Evolutionary conservation across 2,329 filamentous ascomycete species (phyloP).

Genomic region (Aureobasidium sp.): DNA sequence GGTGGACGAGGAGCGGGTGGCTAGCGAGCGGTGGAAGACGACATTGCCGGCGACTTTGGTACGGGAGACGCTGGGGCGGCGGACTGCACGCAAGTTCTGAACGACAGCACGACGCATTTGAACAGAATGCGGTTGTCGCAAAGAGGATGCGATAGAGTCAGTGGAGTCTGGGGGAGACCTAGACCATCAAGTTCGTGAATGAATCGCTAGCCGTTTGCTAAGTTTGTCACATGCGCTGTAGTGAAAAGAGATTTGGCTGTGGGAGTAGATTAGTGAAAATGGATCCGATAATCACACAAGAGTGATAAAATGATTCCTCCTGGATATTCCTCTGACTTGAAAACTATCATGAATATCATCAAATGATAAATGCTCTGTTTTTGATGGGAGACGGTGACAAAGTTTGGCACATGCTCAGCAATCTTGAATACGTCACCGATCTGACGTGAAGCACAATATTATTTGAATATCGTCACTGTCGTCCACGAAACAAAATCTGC

Average conservation of each 20-base stretch:
- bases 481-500: background rate
- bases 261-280: too few relatives aligned
- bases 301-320: background rate
- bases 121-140: background rate
- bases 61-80: slow-evolving; percentile 45
- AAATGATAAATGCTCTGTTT: background rate
- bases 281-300: background rate
- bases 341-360: background rate
- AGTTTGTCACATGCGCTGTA: background rate
- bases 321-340: background rate
- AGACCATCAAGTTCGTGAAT: background rate
- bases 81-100: slow-evolving; percentile 61
- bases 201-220: background rate
- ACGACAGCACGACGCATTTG: slow-evolving; percentile 66
- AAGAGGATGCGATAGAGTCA: background rate
- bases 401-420: background rate
- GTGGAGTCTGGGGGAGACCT: background rate
- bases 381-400: background rate
- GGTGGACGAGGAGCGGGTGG: slow-evolving; percentile 35
- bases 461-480: background rate
- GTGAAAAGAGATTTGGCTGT: background rate
- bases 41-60: background rate
- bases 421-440: background rate
- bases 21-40: slow-evolving; percentile 34
- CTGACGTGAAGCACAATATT: background rate